Evolutionary conservation across 225 moss, liverwort and hornwort genomes (phyloP).

Genomic region (Physcomitrium patens): DNA sequence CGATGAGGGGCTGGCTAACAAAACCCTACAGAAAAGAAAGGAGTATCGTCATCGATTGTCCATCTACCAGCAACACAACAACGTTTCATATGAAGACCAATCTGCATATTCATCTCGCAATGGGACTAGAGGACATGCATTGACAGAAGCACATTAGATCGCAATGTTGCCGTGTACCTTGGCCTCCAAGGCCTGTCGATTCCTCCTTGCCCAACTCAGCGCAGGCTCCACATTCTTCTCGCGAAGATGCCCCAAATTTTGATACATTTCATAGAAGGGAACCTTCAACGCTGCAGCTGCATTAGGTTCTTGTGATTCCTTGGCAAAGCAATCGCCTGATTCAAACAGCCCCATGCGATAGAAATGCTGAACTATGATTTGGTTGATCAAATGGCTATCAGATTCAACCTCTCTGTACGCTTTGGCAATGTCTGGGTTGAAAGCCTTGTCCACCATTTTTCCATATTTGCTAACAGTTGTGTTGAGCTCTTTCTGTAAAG

Average conservation of each 20-base stretch:
- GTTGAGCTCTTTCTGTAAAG: slow-evolving; percentile 87
- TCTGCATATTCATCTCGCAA: slow-evolving; percentile 4
- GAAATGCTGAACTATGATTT: slow-evolving; percentile 96
- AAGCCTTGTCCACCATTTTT: slow-evolving; percentile 82
- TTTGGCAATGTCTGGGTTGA: slow-evolving; percentile 84
- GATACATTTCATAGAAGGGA: slow-evolving; percentile 93
- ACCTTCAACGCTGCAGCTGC: slow-evolving; percentile 74
- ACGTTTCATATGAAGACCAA: neutral
- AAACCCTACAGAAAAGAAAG: slow-evolving; percentile 9
- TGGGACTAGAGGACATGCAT: slow-evolving; percentile 3
- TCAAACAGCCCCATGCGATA: slow-evolving; percentile 95
- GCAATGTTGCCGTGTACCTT: slow-evolving; percentile 44
- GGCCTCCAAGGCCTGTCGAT: slow-evolving; percentile 75
- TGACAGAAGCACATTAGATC: neutral
- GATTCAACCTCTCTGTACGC: slow-evolving; percentile 92
- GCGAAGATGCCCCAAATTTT: slow-evolving; percentile 85
- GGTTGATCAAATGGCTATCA: slow-evolving; percentile 80
- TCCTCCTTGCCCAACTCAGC: slow-evolving; percentile 76
- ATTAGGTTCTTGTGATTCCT: slow-evolving; percentile 76
- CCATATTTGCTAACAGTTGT: slow-evolving; percentile 89
- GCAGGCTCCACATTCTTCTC: slow-evolving; percentile 82
- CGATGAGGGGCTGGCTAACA: neutral
- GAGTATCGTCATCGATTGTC: slow-evolving; percentile 9
- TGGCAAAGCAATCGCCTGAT: slow-evolving; percentile 91
- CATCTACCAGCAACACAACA: slow-evolving; percentile 3